These are phyloP conservation scores for Xylogone sp. DNA, from an alignment of 2,329 filamentous ascomycete genomes.

Conservation along the genomic window DNA sequence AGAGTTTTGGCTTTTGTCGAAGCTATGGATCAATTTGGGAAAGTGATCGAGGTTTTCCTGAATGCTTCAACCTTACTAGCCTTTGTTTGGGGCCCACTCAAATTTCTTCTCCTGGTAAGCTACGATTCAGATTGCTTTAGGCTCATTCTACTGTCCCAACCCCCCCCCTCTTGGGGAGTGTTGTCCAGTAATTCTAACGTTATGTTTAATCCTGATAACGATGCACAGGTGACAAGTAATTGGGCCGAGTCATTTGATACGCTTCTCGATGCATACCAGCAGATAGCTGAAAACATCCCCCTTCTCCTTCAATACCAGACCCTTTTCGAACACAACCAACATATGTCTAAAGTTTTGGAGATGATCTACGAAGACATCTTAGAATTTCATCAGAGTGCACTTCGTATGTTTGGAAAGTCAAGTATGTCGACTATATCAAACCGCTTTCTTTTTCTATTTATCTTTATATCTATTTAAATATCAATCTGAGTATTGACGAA, in stretches of 20 bases:
- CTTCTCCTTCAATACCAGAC: conserved; percentile 28
- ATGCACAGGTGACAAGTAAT: conserved; percentile 24
- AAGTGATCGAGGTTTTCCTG: conserved; percentile 32
- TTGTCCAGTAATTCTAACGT: not conserved
- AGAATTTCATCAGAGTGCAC: conserved; percentile 32
- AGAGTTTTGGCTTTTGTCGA: conserved; percentile 28
- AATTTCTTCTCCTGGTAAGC: conserved; percentile 30
- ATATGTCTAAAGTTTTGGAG: conserved; percentile 29
- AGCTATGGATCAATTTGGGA: conserved; percentile 33
- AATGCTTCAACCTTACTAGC: conserved; percentile 27
- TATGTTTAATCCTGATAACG: not conserved
- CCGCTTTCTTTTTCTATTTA: no score
- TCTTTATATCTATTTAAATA: no score
- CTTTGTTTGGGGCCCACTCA: conserved; percentile 35
- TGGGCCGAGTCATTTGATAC: conserved; percentile 31
- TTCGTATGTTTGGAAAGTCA: conserved; percentile 25
- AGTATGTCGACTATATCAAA: no score
- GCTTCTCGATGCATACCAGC: conserved; percentile 33
- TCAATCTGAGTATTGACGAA: no score
- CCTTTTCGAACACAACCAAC: conserved; percentile 23
- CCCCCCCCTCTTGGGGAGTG: no score
- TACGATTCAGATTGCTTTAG: no score
- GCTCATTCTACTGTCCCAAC: no score
- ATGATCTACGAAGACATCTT: conserved; percentile 35
- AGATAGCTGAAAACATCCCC: conserved; percentile 35